Conservation (phyloP, 2,329 filamentous ascomycete species). For the Botrytis porri region DNA sequence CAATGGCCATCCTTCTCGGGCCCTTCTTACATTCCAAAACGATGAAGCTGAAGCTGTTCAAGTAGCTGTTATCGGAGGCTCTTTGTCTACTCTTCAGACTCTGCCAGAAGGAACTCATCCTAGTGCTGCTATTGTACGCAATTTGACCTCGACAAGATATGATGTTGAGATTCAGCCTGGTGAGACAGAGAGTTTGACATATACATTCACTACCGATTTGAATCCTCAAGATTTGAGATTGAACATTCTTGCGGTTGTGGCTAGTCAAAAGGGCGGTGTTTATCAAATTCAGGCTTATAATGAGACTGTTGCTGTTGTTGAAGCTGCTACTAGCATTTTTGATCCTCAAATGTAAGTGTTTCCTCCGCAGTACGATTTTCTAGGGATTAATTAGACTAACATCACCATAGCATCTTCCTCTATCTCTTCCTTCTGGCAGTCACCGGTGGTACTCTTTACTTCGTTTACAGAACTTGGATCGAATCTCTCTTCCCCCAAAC, state of each 20-base stretch:
- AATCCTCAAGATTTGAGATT: conserved; percentile 85
- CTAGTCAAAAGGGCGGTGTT: conserved; percentile 61
- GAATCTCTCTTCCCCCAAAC: conserved; percentile 92
- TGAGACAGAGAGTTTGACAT: conserved; percentile 72
- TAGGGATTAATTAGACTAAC: neutral
- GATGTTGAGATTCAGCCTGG: conserved; percentile 71
- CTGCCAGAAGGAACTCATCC: conserved; percentile 49
- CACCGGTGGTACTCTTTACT: conserved; percentile 82
- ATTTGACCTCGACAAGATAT: conserved; percentile 77
- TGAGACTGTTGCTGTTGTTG: conserved; percentile 80
- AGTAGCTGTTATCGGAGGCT: conserved; percentile 73
- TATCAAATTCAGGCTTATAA: conserved; percentile 80
- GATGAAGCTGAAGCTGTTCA: conserved; percentile 72
- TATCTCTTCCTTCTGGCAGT: conserved; percentile 82
- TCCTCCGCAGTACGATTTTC: neutral
- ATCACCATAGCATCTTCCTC: conserved; percentile 78
- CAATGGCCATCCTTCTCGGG: conserved; percentile 84
- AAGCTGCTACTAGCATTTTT: conserved; percentile 85
- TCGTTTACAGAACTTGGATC: conserved; percentile 98
- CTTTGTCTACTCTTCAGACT: conserved; percentile 58
- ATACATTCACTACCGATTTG: conserved; percentile 85
- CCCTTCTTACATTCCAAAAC: conserved; percentile 80
- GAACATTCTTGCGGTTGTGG: conserved; percentile 72
- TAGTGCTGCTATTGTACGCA: conserved; percentile 65
- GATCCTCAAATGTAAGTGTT: conserved; percentile 75